Evolutionary conservation across 2,329 filamentous ascomycete genomes (phyloP).

Genomic region (Grosmannia serpens): DNA sequence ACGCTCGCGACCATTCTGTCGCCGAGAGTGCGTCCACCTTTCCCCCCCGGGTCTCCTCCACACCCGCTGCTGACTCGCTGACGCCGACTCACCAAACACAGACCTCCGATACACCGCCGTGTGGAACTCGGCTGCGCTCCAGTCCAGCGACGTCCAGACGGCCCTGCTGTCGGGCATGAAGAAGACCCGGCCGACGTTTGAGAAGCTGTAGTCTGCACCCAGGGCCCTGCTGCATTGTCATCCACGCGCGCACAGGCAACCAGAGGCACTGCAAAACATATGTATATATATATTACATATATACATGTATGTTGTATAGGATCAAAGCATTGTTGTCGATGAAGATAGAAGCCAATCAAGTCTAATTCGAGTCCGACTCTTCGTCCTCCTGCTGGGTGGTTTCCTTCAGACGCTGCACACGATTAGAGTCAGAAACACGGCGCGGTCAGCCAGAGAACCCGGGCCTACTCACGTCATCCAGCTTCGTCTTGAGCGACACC

Average conservation of each 20-base stretch:
- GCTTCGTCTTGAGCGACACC: conserved; percentile 50
- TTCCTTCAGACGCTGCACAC: conserved; percentile 18
- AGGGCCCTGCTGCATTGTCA: not conserved
- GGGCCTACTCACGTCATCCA: conserved; percentile 48
- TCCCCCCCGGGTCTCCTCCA: not conserved
- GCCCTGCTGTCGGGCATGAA: conserved; percentile 67
- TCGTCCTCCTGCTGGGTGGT: conserved; percentile 21
- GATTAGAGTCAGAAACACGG: not conserved
- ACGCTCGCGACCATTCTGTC: conserved; percentile 65
- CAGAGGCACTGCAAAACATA: not conserved
- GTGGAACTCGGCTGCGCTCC: conserved; percentile 78
- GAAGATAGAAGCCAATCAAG: not conserved
- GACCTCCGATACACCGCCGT: conserved; percentile 71
- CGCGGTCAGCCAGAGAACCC: no score
- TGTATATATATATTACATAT: no score
- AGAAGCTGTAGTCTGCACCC: conserved; percentile 55
- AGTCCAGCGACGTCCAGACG: conserved; percentile 64
- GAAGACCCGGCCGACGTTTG: conserved; percentile 71
- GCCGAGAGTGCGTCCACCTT: conserved; percentile 53
- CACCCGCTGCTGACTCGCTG: not conserved
- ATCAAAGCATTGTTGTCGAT: not conserved
- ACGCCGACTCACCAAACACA: conserved; percentile 16
- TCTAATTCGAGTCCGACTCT: conserved; percentile 14
- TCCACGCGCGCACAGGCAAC: not conserved
- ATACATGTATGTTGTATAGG: not conserved